A percentile compares a stretch with the other conserved stretches of the same genome.
Evolutionary conservation across 805 yeast species (phyloP).

Genomic region (Wickerhamomyces sydowiorum): DNA sequence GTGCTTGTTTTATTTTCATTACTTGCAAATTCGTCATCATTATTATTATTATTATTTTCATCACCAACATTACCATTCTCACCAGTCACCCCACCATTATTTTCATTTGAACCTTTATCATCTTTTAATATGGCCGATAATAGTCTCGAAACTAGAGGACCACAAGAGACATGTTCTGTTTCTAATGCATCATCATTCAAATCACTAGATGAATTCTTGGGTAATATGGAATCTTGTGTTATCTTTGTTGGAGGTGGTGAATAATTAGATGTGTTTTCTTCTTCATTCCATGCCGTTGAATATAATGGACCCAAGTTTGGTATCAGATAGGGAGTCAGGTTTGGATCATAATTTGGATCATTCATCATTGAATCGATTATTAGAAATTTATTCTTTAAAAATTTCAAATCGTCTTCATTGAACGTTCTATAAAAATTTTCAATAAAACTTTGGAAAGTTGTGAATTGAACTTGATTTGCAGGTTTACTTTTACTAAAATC

Average conservation of each 20-base stretch:
- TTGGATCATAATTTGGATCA: constrained; percentile 53
- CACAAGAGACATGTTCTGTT: constrained; percentile 75
- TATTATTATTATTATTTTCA: constrained; percentile 22
- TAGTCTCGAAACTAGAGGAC: constrained; percentile 83
- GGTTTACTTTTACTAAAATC: constrained; percentile 85
- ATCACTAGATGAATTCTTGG: constrained; percentile 56
- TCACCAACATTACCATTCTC: constrained; percentile 9
- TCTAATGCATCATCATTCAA: constrained; percentile 60
- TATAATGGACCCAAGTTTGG: constrained; percentile 85
- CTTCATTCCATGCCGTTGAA: constrained; percentile 81
- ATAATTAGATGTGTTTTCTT: constrained; percentile 51
- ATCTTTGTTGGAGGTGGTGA: constrained; percentile 42
- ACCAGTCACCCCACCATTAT: no score
- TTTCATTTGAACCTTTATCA: constrained; percentile 11
- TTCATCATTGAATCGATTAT: constrained; percentile 40
- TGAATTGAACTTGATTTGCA: constrained; percentile 84
- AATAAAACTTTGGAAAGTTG: constrained; percentile 77
- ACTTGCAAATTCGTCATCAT: constrained; percentile 20
- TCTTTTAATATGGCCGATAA: constrained; percentile 71
- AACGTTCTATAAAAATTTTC: constrained; percentile 81
- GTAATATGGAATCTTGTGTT: constrained; percentile 35
- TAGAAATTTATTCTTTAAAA: constrained; percentile 57
- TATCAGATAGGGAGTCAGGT: constrained; percentile 65
- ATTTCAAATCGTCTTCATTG: constrained; percentile 74
- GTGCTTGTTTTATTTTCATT: constrained; percentile 13